A percentile compares a stretch with the other conserved stretches of the same genome.
These are phyloP conservation scores for Apiospora pterosperma DNA, from an alignment of 2,329 filamentous ascomycete species.

Conservation along the genomic window DNA sequence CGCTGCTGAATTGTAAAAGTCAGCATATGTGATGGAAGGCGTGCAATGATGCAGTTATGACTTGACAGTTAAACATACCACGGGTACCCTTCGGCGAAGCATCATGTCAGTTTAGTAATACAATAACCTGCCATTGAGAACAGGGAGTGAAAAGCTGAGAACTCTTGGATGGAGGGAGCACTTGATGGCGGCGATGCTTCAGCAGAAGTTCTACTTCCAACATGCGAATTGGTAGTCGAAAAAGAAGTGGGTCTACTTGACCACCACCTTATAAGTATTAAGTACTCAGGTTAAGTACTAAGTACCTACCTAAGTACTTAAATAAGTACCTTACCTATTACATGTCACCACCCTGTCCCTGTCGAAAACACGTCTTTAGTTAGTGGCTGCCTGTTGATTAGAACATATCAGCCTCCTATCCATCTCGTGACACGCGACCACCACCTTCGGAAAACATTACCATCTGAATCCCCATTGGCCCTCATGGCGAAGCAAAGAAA, in stretches of 20 bases:
- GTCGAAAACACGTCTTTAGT: no score
- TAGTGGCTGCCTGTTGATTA: no score
- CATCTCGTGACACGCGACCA: no score
- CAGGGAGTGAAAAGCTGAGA: background rate
- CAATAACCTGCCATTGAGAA: background rate
- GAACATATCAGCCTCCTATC: no score
- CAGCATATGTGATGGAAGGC: background rate
- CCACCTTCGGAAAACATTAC: no score
- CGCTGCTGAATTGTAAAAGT: conserved; percentile 13
- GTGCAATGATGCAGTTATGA: background rate
- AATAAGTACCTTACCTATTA: no score
- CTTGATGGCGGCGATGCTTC: background rate
- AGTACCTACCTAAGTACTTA: no score
- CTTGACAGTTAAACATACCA: conserved; percentile 15
- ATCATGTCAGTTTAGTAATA: conserved; percentile 16
- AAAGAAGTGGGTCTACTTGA: background rate
- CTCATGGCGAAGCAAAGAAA: conserved; percentile 25
- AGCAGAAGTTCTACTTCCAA: no score
- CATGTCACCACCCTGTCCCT: no score
- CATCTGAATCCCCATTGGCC: background rate
- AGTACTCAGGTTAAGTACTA: no score
- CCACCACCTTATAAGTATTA: no score
- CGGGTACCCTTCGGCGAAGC: conserved; percentile 25
- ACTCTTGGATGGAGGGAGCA: background rate
- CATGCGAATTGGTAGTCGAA: background rate